These are phyloP conservation scores for Pythium rhizo-oryzae DNA, from an alignment of 352 stramenopile species.

Conservation along the genomic window DNA sequence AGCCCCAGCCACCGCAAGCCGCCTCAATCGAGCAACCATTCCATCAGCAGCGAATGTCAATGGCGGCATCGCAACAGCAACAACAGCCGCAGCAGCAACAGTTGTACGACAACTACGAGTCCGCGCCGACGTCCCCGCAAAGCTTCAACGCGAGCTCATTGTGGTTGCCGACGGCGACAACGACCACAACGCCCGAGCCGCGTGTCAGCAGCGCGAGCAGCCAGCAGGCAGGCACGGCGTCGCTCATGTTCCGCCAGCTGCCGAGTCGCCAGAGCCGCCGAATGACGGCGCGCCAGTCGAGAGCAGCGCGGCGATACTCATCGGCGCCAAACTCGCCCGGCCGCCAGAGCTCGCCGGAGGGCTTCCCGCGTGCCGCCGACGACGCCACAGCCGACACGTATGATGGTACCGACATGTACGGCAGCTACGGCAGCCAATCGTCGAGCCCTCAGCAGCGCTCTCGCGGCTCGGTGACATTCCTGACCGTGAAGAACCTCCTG, in stretches of 20 bases:
- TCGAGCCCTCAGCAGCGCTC: constrained; percentile 26
- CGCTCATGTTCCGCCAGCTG: constrained; percentile 21
- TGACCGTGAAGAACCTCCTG: constrained; percentile 64
- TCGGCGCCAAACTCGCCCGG: constrained; percentile 19
- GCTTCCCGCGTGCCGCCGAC: constrained; percentile 1
- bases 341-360: background rate
- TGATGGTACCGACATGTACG: background rate
- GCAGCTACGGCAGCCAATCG: constrained; percentile 6
- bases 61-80: background rate
- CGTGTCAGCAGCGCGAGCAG: background rate
- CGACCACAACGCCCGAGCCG: background rate
- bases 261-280: constrained; percentile 19
- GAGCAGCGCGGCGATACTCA: constrained; percentile 2
- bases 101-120: constrained; percentile 1
- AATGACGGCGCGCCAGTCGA: constrained; percentile 13
- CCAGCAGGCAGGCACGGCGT: constrained; percentile 9
- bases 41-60: background rate
- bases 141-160: constrained; percentile 14
- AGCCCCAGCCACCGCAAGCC: constrained; percentile 21
- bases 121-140: constrained; percentile 18
- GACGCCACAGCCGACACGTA: background rate
- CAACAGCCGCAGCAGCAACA: background rate
- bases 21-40: background rate
- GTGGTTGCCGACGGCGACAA: constrained; percentile 9
- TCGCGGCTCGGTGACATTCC: constrained; percentile 53